phyloP scores from a whole-genome alignment of 228 moss, liverwort and hornwort genomes.

The Sphagnum magellanicum region DNA sequence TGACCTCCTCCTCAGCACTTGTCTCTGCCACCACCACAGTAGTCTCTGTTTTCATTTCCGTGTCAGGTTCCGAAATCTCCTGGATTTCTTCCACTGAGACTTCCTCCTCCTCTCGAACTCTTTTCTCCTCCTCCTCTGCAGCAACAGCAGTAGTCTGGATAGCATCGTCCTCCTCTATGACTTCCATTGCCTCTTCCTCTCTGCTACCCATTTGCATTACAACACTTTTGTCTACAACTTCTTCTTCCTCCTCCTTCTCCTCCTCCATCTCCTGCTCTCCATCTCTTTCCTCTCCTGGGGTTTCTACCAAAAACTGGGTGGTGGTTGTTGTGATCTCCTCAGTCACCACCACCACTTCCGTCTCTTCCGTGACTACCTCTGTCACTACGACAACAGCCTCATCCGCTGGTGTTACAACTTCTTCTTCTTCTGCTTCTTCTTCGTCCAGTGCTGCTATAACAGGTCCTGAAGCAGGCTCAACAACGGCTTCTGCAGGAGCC shows the following conservation, averaged over 20 bases:
- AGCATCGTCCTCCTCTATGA: neutral
- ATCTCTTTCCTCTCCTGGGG: neutral
- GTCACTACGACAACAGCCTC: neutral
- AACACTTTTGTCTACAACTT: slow-evolving; percentile 4
- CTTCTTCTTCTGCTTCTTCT: neutral
- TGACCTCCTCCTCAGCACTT: slow-evolving; percentile 28
- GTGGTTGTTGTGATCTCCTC: too few relatives aligned
- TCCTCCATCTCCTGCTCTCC: slow-evolving; percentile 6
- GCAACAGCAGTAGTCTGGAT: neutral
- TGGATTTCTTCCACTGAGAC: neutral
- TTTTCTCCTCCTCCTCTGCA: neutral
- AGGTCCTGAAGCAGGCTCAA: neutral
- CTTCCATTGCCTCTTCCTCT: neutral
- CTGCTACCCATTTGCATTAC: slow-evolving; percentile 4
- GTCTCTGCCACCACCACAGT: neutral
- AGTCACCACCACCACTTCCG: slow-evolving; percentile 14
- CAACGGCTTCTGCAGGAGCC: neutral
- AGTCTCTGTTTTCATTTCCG: neutral
- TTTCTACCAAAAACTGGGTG: neutral
- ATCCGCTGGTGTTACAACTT: slow-evolving; percentile 3
- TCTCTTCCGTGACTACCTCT: slow-evolving; percentile 12
- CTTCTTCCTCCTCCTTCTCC: too few relatives aligned
- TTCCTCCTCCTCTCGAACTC: neutral
- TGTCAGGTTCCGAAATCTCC: neutral
- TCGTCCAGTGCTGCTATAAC: neutral